Evolutionary conservation across 2,329 filamentous ascomycete genomes (phyloP), one percentile per base, ranked within the genome.

Genomic region (Hymenoscyphus scutula): DNA sequence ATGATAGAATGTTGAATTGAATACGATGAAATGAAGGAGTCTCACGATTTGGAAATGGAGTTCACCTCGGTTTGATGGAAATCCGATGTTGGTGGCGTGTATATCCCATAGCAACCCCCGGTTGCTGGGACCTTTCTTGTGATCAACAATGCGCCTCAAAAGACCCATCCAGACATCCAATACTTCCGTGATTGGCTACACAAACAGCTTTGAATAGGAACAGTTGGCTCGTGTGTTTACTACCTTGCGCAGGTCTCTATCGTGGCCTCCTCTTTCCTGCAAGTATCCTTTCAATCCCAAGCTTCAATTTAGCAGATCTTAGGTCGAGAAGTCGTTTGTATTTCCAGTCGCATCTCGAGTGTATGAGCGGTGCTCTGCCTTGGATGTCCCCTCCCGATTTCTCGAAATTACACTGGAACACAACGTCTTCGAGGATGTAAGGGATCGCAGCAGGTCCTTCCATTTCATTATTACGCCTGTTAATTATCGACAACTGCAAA

Each of bases 401-500:
- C 41, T 53, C 45, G 17, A 62, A 25, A 59, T 38, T 53, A 19
- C 58, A 25, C 53, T 30, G 45, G 15, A 59, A 58, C 61, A 60
- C 58, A 58, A 57, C 53, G 27, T 55, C 55, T 53, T 64, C 61
- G 41, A 71, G 68, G 67, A 66, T 62, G 65, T 64, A 59, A 53
- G 32, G 57, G 61, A 64, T 37, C 58, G 38, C 57, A 56, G 64
- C 63, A 57, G 54, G 19, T 34, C 61, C 19, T 23, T 51, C 27
- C 53, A 61, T 58, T 56, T 64, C 56, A 64, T 64, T 64, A 60
- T 60, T 54, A 65, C 59, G 38, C 17, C 41, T 64, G 29, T 66
- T 64, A 61, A 59, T 62, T 45, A 37, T 57, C 62, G 58, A 53
- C 65, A 63, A 68, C 62, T 59, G 17, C 62, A 61, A 53, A 72